These are phyloP conservation scores for Verticillium zaregamsianum DNA, from an alignment of 2,329 filamentous ascomycete genomes.

Conservation along the genomic window DNA sequence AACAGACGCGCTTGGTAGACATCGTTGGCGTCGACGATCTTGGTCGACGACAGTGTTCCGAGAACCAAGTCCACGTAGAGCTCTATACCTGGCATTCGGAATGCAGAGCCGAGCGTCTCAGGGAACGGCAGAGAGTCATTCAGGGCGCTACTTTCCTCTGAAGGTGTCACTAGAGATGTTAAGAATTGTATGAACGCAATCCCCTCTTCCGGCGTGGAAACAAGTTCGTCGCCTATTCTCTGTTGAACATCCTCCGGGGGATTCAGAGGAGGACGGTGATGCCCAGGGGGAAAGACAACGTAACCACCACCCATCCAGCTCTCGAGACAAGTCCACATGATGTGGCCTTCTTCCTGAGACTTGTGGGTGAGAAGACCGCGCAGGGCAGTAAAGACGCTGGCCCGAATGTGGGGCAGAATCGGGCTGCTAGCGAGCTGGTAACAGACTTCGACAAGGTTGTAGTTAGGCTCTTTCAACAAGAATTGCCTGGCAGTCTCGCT, in stretches of 20 bases:
- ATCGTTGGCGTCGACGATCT: slow-evolving; percentile 61
- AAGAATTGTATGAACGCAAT: slow-evolving; percentile 80
- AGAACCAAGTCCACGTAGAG: slow-evolving; percentile 90
- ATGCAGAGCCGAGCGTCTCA: slow-evolving; percentile 73
- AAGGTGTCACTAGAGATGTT: slow-evolving; percentile 65
- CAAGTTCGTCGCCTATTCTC: slow-evolving; percentile 68
- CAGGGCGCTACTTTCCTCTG: slow-evolving; percentile 54
- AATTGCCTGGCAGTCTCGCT: slow-evolving; percentile 70
- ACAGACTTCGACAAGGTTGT: slow-evolving; percentile 69
- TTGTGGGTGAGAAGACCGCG: slow-evolving; percentile 74
- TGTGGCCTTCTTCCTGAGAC: slow-evolving; percentile 58
- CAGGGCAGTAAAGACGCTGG: slow-evolving; percentile 78
- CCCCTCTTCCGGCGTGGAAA: slow-evolving; percentile 77
- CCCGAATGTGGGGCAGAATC: slow-evolving; percentile 72
- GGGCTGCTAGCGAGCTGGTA: slow-evolving; percentile 75
- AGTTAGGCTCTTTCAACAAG: slow-evolving; percentile 61
- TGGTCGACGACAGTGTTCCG: slow-evolving; percentile 69
- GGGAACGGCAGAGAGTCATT: slow-evolving; percentile 82
- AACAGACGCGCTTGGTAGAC: slow-evolving; percentile 68
- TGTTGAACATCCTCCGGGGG: slow-evolving; percentile 45
- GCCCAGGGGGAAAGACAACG: slow-evolving; percentile 20
- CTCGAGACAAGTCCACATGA: slow-evolving; percentile 79
- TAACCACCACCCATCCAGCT: slow-evolving; percentile 68
- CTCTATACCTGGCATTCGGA: slow-evolving; percentile 78
- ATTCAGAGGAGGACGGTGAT: slow-evolving; percentile 24